A percentile compares a stretch with the other conserved stretches of the same genome.
These are phyloP conservation scores for Colletotrichum eremochloae DNA, from an alignment of 2,329 filamentous ascomycete genomes.

Conservation along the genomic window DNA sequence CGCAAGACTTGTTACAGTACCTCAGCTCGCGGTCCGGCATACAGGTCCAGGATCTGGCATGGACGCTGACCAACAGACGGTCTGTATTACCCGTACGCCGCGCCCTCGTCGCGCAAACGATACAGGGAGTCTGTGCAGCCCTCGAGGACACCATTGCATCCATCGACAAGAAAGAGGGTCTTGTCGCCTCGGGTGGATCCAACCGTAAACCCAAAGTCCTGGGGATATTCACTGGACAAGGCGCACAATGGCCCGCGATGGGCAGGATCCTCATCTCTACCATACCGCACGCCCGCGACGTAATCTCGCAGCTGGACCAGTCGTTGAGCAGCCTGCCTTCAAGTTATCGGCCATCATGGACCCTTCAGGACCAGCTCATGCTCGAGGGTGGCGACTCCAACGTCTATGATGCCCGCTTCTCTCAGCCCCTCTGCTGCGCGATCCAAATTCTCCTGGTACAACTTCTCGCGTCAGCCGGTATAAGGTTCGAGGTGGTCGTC, in stretches of 20 bases:
- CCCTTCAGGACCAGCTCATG: background rate
- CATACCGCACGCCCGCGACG: background rate
- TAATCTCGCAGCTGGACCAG: background rate
- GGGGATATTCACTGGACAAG: background rate
- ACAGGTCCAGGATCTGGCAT: background rate
- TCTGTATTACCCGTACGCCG: background rate
- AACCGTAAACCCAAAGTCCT: background rate
- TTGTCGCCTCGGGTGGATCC: rapidly evolving
- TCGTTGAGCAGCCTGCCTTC: background rate
- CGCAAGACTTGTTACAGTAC: background rate
- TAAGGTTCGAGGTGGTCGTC: background rate
- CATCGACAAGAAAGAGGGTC: background rate
- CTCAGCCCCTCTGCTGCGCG: background rate
- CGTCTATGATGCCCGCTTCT: background rate
- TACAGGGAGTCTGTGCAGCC: background rate
- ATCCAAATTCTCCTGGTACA: background rate
- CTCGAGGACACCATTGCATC: background rate
- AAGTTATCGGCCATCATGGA: background rate
- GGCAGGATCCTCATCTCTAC: background rate
- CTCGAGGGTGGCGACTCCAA: background rate
- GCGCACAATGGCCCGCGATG: background rate
- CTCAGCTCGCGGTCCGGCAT: background rate
- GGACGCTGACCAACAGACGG: background rate
- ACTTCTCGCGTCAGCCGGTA: background rate
- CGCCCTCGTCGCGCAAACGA: background rate